These are phyloP conservation scores for Trichoderma gamsii DNA, from an alignment of 495 filamentous ascomycete genomes.

Conservation along the genomic window DNA sequence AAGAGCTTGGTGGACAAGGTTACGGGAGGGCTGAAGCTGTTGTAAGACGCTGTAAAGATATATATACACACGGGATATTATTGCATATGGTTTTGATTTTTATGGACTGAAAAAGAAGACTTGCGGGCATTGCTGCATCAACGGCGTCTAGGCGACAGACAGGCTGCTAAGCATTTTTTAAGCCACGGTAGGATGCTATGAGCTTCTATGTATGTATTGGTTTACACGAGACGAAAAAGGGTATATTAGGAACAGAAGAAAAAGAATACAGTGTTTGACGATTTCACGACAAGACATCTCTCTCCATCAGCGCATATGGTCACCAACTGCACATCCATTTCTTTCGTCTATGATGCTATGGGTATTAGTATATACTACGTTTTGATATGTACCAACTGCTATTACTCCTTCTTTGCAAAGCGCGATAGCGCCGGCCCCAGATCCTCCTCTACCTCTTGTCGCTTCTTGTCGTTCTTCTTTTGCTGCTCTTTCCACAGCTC, in stretches of 20 bases:
- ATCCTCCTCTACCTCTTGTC: slow-evolving; percentile 38
- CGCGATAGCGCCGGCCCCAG: slow-evolving; percentile 41
- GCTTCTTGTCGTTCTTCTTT: slow-evolving; percentile 35
- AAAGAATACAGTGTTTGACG: background rate
- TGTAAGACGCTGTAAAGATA: slow-evolving; percentile 40
- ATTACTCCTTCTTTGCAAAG: slow-evolving; percentile 43
- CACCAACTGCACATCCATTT: too few species aligned
- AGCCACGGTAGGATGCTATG: background rate
- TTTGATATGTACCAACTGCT: slow-evolving; percentile 1
- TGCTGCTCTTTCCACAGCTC: slow-evolving; percentile 42
- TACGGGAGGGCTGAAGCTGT: slow-evolving; percentile 79
- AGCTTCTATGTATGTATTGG: background rate
- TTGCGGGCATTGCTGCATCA: background rate
- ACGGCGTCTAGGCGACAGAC: background rate
- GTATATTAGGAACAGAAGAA: slow-evolving; percentile 2
- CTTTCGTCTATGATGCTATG: background rate
- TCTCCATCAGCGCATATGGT: background rate
- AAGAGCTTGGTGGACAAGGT: slow-evolving; percentile 81
- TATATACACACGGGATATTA: background rate
- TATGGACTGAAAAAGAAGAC: background rate
- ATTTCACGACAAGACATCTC: background rate
- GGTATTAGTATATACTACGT: slow-evolving; percentile 10
- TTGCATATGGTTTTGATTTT: too few species aligned
- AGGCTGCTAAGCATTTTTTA: background rate
- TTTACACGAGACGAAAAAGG: background rate